A percentile compares a stretch with the other conserved stretches of the same genome.
Conservation (phyloP, 1,284 basidiomycete genomes). For the Cryptococcus maquisensis region DNA sequence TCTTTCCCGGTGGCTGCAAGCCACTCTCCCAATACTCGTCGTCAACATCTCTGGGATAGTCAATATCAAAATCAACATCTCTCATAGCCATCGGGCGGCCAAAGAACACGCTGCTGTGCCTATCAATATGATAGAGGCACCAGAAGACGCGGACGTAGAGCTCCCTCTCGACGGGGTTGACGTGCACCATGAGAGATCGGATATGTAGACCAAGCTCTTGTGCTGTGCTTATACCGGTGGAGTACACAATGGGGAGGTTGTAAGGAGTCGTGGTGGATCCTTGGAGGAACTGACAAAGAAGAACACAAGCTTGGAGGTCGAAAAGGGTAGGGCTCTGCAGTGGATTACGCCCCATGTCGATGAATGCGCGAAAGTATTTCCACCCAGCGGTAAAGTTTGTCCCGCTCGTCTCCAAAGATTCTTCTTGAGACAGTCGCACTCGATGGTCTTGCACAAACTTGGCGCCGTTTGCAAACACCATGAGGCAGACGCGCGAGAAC, state of each 20-base stretch:
- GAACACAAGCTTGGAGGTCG: slow-evolving; percentile 63
- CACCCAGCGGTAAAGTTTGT: slow-evolving; percentile 63
- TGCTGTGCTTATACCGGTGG: slow-evolving; percentile 64
- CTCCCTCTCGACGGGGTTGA: slow-evolving; percentile 56
- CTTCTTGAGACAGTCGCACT: no score
- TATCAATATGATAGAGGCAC: slow-evolving; percentile 53
- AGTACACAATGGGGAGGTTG: slow-evolving; percentile 65
- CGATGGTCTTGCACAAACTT: slow-evolving; percentile 55
- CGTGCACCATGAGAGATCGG: slow-evolving; percentile 32
- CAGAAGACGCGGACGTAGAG: slow-evolving; percentile 76
- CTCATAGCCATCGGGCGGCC: slow-evolving; percentile 77
- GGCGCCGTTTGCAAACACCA: slow-evolving; percentile 70
- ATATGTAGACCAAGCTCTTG: slow-evolving; percentile 48
- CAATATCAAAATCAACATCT: slow-evolving; percentile 77
- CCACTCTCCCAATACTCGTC: slow-evolving; percentile 71
- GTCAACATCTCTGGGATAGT: slow-evolving; percentile 73
- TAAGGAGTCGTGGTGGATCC: slow-evolving; percentile 61
- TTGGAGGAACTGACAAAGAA: slow-evolving; percentile 50
- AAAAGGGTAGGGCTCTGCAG: slow-evolving; percentile 61
- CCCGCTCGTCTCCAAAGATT: no score
- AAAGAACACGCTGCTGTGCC: slow-evolving; percentile 64
- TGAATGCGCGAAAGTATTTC: slow-evolving; percentile 66
- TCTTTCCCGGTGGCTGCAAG: slow-evolving; percentile 57
- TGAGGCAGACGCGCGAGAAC: slow-evolving; percentile 66
- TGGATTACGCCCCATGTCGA: slow-evolving; percentile 55